Conservation (phyloP, 2,329 filamentous ascomycete genomes). For the Fusarium sp. region DNA sequence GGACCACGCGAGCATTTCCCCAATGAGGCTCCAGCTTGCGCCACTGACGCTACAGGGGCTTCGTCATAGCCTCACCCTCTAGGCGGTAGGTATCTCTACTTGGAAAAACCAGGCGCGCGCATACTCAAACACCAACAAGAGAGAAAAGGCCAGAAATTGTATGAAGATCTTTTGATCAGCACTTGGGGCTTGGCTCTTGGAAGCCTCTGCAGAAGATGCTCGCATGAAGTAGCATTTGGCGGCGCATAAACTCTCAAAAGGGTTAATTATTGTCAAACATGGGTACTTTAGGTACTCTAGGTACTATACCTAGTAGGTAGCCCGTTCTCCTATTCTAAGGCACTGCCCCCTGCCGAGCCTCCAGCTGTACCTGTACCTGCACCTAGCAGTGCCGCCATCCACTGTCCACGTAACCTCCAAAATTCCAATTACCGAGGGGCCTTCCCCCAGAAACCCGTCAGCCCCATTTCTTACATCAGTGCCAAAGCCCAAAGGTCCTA, state of each 20-base stretch:
- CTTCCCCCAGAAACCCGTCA: slow-evolving; percentile 4
- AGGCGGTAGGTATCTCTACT: slow-evolving; percentile 17
- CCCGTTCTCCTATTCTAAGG: slow-evolving; percentile 4
- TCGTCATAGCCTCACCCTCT: slow-evolving; percentile 35
- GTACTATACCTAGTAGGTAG: background rate
- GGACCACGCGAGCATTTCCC: slow-evolving; percentile 49
- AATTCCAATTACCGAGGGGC: slow-evolving; percentile 30
- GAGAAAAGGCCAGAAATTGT: background rate
- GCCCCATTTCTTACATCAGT: slow-evolving; percentile 42
- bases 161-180: too few species aligned
- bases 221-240: background rate
- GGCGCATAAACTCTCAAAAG: slow-evolving; percentile 1
- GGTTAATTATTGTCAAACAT: slow-evolving; percentile 7
- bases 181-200: background rate
- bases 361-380: background rate
- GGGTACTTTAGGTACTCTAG: too few species aligned
- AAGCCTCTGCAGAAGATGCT: background rate
- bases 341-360: slow-evolving; percentile 6
- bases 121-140: slow-evolving; percentile 32
- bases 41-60: slow-evolving; percentile 17
- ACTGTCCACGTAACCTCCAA: slow-evolving; percentile 39
- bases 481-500: slow-evolving; percentile 13
- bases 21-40: slow-evolving; percentile 29
- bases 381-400: slow-evolving; percentile 4
- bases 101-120: slow-evolving; percentile 33